Base-by-base conservation (phyloP, 139 green algal species). In the Picochlorum sp. region DNA sequence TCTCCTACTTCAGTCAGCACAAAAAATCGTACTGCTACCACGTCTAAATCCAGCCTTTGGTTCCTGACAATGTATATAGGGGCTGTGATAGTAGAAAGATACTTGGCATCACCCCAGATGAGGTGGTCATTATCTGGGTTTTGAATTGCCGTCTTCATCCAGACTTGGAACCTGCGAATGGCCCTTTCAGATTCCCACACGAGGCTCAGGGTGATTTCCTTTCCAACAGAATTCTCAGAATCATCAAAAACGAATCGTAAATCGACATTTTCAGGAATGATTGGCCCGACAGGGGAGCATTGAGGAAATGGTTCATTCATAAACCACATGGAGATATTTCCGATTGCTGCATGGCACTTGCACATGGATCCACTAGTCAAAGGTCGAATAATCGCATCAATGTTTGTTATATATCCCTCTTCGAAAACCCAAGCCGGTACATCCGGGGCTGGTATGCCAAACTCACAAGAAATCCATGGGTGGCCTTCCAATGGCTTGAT, bases 291-390 rank as follows among this genome's bases (percentile, higher is more conserved):
- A 26, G 47, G 47, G 18, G n/a, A 26, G 47, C 47, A 54, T 26
- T 20, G 47, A 20, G n/a, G 16, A 26, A 21, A 21, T 26, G 47
- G 47, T 20, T 21, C n/a, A 54, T 54, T 21, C 47, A 54, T 9
- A 54, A 54, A 54, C 47, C 47, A 54, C 47, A 54, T 21, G 18
- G 47, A 54, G n/a, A 54, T 20, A 10, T 54, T 21, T 54, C 47
- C 47, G 14, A 54, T 54, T 54, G 47, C 47, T 5, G n/a, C 47
- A 54, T 54, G 47, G 47, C 47, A 54, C n/a, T 21, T 54, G 47
- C 47, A 54, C 47, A 54, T 21, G 16, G 47, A 54, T 20, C 47
- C 47, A 26, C n/a, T 20, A 3, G 47, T 54, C n/a, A 21, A 20
- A 26, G 47, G 47, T 20, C 47, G 47, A 13, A 54, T 26, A 9